phyloP scores from a whole-genome alignment of 495 filamentous ascomycete species.

The Immersiella caudata region DNA sequence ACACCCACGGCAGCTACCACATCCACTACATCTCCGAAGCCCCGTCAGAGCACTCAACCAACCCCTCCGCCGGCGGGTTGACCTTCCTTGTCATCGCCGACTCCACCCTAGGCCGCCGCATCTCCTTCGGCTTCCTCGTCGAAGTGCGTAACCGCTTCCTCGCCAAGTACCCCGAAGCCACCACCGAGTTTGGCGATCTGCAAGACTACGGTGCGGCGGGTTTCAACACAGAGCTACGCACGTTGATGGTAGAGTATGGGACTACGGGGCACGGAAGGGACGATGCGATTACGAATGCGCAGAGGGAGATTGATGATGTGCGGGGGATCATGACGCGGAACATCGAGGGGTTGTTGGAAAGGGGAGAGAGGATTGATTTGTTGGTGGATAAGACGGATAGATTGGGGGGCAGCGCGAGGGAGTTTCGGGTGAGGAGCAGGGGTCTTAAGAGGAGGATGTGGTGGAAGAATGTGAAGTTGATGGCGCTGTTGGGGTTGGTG shows the following conservation, averaged over 20 bases:
- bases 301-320: slow-evolving; percentile 89
- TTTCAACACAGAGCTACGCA: slow-evolving; percentile 79
- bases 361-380: slow-evolving; percentile 92
- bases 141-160: slow-evolving; percentile 91
- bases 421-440: slow-evolving; percentile 83
- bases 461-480: slow-evolving; percentile 98
- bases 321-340: slow-evolving; percentile 98
- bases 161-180: slow-evolving; percentile 66
- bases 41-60: slow-evolving; percentile 59
- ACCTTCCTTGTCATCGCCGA: slow-evolving; percentile 86
- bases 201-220: slow-evolving; percentile 87
- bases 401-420: slow-evolving; percentile 79
- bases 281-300: slow-evolving; percentile 82
- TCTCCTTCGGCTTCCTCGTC: slow-evolving; percentile 90
- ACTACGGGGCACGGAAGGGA: slow-evolving; percentile 71
- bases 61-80: slow-evolving; percentile 69
- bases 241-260: slow-evolving; percentile 82
- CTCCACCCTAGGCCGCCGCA: slow-evolving; percentile 74
- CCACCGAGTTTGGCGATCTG: slow-evolving; percentile 69
- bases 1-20: slow-evolving; percentile 85
- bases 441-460: slow-evolving; percentile 92
- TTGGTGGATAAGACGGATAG: slow-evolving; percentile 97
- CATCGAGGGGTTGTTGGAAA: slow-evolving; percentile 92
- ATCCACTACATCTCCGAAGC: slow-evolving; percentile 95
- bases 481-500: slow-evolving; percentile 82